A percentile compares a stretch with the other conserved stretches of the same genome.
Conservation (phyloP, 768 basidiomycete species). For the Leucocoprinus birnbaumii region DNA sequence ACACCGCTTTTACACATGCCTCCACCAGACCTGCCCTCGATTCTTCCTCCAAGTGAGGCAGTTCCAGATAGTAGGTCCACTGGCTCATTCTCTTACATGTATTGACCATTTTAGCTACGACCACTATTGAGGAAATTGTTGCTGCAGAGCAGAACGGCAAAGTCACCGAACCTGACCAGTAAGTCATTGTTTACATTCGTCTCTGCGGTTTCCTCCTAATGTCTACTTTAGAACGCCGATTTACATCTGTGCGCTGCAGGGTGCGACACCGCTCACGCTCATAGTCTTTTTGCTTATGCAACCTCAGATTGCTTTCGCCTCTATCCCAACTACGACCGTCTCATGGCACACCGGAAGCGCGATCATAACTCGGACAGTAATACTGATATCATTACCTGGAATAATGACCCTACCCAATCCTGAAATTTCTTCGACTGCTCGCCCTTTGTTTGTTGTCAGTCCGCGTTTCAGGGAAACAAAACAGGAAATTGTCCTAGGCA, state of each 20-base stretch:
- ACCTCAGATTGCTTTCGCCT: conserved; percentile 62
- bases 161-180: conserved; percentile 68
- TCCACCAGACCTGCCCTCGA: conserved; percentile 35
- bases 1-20: conserved; percentile 8
- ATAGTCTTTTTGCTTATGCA: not conserved
- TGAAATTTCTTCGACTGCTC: not conserved
- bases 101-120: conserved; percentile 36
- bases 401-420: conserved; percentile 33
- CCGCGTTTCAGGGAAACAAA: no score
- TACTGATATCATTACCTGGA: conserved; percentile 68
- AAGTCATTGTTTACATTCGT: conserved; percentile 21
- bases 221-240: conserved; percentile 59
- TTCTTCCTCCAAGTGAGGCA: conserved; percentile 47
- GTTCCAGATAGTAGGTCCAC: conserved; percentile 44
- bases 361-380: conserved; percentile 64
- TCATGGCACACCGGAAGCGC: conserved; percentile 70
- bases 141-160: conserved; percentile 44
- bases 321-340: conserved; percentile 65
- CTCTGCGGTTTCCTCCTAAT: not conserved
- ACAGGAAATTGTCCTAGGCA: no score
- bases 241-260: conserved; percentile 70
- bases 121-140: conserved; percentile 52
- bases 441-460: no score
- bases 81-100: not conserved
- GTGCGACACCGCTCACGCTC: conserved; percentile 28